Evolutionary conservation across 1,139 yeast genomes (phyloP), one percentile per base, ranked within the genome.

Genomic region (Diutina catenulata): DNA sequence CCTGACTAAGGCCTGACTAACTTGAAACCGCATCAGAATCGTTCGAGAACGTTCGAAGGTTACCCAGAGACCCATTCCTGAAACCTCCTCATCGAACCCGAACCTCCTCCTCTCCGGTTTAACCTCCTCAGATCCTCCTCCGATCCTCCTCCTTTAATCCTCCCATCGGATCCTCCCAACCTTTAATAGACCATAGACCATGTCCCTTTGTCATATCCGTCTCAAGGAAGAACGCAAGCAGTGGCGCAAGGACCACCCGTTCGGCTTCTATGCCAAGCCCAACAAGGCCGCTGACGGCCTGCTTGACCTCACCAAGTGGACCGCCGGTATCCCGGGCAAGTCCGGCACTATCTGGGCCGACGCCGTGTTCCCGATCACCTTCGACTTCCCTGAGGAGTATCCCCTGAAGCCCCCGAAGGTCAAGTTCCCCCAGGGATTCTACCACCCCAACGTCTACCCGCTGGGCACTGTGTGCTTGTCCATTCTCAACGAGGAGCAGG

Each of bases 221-320:
- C 68, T 86, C 41, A 94, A 84, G 54, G 93, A 82, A 56, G 94
- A 83, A 57, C 44, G 97, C 56, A 91, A 88, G 60, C 88, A 82
- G 56, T 91, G 99, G 99, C 76, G 99, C 49, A 91, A 87, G 57
- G 96, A 88, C 55, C 99, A 93, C 56, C 99, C 99, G 0, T 91
- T 87, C 59, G 98, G 98, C 3, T 91, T 91, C 59, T 87, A 64
- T 49, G 98, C 98, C 28, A 86, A 83, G 52, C 99, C 99, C 5
- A 57, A 64, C 32, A 88, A 83, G 55, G 65, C 69, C 13, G 53
- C 65, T 3, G 95, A 87, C 52, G 98, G 98, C 1, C 67, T 87
- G 1, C 66, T 91, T 47, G 88, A 91, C 56, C 66, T 91, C 45
- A 83, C 82, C 52, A 71, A 60, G 50, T 91, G 99, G 99, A 76